A percentile compares a stretch with the other conserved stretches of the same genome.
These are phyloP conservation scores for Eragrostis tef DNA, from an alignment of 202 grass and related monocot genomes.

Conservation along the genomic window DNA sequence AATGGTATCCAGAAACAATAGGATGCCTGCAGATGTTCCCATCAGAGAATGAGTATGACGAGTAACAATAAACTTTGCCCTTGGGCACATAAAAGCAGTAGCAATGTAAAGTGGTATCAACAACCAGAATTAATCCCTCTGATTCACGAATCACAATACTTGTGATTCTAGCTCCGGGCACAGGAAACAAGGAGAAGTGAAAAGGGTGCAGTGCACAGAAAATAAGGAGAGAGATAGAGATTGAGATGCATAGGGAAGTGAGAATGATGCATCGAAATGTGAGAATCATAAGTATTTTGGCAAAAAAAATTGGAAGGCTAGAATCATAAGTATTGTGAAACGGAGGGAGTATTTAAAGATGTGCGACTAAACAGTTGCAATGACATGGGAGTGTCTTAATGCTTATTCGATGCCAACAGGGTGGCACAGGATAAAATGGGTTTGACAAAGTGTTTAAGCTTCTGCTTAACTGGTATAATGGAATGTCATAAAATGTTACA, in stretches of 20 bases:
- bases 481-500: neutral
- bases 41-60: constrained; percentile 40
- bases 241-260: too few species aligned
- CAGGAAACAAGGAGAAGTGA: too few species aligned
- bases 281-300: too few species aligned
- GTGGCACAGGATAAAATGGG: neutral
- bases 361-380: constrained; percentile 9
- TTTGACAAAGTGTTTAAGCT: constrained; percentile 10
- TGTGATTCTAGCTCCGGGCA: too few species aligned
- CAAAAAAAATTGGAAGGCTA: too few species aligned
- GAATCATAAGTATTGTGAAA: too few species aligned
- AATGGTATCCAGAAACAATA: constrained; percentile 54
- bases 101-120: constrained; percentile 20
- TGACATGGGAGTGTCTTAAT: neutral
- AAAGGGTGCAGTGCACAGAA: too few species aligned
- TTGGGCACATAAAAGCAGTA: neutral
- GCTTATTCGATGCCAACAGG: constrained; percentile 15
- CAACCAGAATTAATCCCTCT: constrained; percentile 5
- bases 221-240: too few species aligned
- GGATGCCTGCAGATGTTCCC: constrained; percentile 57
- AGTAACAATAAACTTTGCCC: constrained; percentile 24
- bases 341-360: constrained; percentile 14
- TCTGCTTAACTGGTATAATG: neutral
- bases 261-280: too few species aligned
- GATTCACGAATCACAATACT: too few species aligned